A percentile compares a stretch with the other conserved stretches of the same genome.
Conservation (phyloP, 2,329 filamentous ascomycete species). For the Didymella lethalis region DNA sequence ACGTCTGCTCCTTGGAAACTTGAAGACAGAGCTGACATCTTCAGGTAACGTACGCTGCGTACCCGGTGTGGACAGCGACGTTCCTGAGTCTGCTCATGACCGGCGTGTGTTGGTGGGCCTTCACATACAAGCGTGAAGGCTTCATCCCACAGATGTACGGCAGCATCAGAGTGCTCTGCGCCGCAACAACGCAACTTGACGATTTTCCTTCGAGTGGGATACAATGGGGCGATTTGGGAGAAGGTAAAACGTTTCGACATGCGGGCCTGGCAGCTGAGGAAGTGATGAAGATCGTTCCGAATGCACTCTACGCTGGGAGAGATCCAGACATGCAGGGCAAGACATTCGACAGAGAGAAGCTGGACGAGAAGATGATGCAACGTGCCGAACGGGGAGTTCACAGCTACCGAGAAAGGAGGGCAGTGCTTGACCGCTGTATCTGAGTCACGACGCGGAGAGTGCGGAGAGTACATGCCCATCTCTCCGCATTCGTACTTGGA, state of each 20-base stretch:
- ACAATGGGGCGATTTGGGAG: slow-evolving; percentile 38
- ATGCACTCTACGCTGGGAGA: slow-evolving; percentile 39
- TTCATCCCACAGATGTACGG: slow-evolving; percentile 48
- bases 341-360: neutral
- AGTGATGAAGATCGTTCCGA: slow-evolving; percentile 35
- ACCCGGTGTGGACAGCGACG: slow-evolving; percentile 38
- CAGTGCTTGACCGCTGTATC: slow-evolving; percentile 2
- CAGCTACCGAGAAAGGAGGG: neutral
- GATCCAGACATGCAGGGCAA: neutral
- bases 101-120: slow-evolving; percentile 43
- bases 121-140: slow-evolving; percentile 41
- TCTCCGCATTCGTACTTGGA: neutral
- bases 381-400: neutral
- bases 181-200: slow-evolving; percentile 38
- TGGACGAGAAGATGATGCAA: neutral
- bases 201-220: slow-evolving; percentile 38
- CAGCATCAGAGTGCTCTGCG: slow-evolving; percentile 41
- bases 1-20: neutral
- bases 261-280: slow-evolving; percentile 40
- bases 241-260: slow-evolving; percentile 35
- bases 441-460: slow-evolving; percentile 14
- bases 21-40: slow-evolving; percentile 22
- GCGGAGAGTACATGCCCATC: neutral
- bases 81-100: slow-evolving; percentile 44
- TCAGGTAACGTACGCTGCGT: slow-evolving; percentile 26